Conservation (phyloP, 495 filamentous ascomycete species). For the Penicillium canescens region DNA sequence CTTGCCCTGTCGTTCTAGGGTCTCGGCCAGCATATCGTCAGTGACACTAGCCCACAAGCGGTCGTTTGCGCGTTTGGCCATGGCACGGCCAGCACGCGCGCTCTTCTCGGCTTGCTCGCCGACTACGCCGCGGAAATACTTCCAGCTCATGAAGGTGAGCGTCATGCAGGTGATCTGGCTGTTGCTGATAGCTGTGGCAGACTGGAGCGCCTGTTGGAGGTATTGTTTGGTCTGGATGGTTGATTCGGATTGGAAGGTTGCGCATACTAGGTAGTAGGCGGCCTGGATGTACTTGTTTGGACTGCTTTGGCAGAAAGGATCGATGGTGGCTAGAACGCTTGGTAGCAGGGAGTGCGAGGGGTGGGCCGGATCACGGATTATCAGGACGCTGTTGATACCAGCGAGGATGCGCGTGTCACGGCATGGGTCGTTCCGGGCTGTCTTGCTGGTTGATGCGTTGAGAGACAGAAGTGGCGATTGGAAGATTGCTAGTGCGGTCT, state of each 20-base stretch:
- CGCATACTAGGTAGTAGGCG: conserved; percentile 76
- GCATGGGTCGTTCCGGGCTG: conserved; percentile 53
- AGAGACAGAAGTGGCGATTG: conserved; percentile 56
- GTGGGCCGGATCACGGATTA: conserved; percentile 66
- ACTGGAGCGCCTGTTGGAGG: conserved; percentile 65
- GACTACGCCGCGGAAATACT: conserved; percentile 82
- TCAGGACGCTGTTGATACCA: conserved; percentile 77
- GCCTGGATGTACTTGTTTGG: conserved; percentile 72
- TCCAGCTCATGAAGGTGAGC: conserved; percentile 79
- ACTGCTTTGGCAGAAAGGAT: conserved; percentile 65
- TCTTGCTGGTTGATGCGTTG: conserved; percentile 43
- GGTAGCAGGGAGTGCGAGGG: conserved; percentile 45
- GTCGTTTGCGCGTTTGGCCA: conserved; percentile 75
- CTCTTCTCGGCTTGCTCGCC: conserved; percentile 91
- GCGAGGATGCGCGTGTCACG: conserved; percentile 76
- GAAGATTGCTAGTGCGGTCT: conserved; percentile 65
- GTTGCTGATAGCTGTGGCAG: conserved; percentile 57
- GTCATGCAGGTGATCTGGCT: conserved; percentile 77
- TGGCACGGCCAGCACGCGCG: conserved; percentile 68
- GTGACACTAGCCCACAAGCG: conserved; percentile 84
- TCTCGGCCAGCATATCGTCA: conserved; percentile 75
- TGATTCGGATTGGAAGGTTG: conserved; percentile 59
- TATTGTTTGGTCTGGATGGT: conserved; percentile 75
- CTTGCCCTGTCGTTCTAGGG: conserved; percentile 71
- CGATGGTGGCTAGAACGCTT: conserved; percentile 61